Conservation (phyloP, 768 basidiomycete genomes). For the Gymnopilus dilepis region DNA sequence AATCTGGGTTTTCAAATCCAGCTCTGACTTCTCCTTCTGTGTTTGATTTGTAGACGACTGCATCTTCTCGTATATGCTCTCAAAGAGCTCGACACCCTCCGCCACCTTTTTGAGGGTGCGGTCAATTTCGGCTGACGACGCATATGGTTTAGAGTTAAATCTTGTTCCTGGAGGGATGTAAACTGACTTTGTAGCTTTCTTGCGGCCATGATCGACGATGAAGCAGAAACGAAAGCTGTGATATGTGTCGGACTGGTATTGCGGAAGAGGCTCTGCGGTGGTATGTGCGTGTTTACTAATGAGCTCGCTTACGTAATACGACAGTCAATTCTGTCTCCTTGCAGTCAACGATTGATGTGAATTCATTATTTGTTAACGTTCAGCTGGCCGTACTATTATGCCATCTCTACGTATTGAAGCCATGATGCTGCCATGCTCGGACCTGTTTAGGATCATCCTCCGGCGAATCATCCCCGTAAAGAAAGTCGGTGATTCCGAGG, state of each 20-base stretch:
- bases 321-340: conserved; percentile 22
- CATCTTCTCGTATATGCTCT: conserved; percentile 98
- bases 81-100: conserved; percentile 94
- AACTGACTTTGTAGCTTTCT: conserved; percentile 85
- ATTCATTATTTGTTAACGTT: too few species aligned
- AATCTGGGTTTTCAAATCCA: conserved; percentile 82
- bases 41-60: conserved; percentile 90
- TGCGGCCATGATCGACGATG: conserved; percentile 71
- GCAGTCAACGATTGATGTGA: neutral
- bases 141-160: conserved; percentile 8
- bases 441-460: too few species aligned
- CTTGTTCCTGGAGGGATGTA: neutral
- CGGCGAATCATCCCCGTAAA: too few species aligned
- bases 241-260: conserved; percentile 18
- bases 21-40: conserved; percentile 58
- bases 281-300: conserved; percentile 33
- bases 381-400: too few species aligned
- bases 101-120: conserved; percentile 96
- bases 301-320: conserved; percentile 19
- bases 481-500: too few species aligned
- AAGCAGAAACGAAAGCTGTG: conserved; percentile 19
- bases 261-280: conserved; percentile 21
- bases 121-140: conserved; percentile 90
- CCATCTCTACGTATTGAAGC: neutral
- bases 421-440: too few species aligned